A percentile compares a stretch with the other conserved stretches of the same genome.
Conservation (phyloP, 2,329 filamentous ascomycete species). For the Didymella glomerata region DNA sequence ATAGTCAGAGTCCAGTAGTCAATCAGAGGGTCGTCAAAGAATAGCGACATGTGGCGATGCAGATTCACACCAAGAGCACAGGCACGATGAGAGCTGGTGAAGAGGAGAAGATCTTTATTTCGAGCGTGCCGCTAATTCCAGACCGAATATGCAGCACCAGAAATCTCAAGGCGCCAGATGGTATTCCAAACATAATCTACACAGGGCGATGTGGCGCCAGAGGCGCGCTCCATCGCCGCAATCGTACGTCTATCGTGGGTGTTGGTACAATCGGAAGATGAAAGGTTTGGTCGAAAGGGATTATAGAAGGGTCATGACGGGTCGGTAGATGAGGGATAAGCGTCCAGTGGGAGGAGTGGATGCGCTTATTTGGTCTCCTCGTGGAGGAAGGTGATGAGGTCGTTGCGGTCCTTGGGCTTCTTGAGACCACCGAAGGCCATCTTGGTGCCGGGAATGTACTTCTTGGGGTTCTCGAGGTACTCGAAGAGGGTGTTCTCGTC, state of each 20-base stretch:
- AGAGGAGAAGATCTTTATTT: constrained; percentile 50
- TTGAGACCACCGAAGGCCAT: constrained; percentile 99
- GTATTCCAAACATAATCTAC: constrained; percentile 51
- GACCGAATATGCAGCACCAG: constrained; percentile 47
- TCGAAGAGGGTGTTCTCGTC: constrained; percentile 86
- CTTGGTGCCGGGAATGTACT: constrained; percentile 99
- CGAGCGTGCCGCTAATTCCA: constrained; percentile 48
- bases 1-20: not conserved
- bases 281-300: constrained; percentile 35
- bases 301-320: constrained; percentile 41
- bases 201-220: constrained; percentile 37
- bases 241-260: constrained; percentile 53
- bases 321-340: constrained; percentile 31
- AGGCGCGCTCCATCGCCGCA: constrained; percentile 37
- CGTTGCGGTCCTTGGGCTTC: constrained; percentile 99
- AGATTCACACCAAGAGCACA: not conserved
- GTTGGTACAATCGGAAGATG: constrained; percentile 47
- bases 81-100: constrained; percentile 11
- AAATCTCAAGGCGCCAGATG: constrained; percentile 44
- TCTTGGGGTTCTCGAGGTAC: constrained; percentile 99
- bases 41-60: not conserved
- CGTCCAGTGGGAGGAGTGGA: constrained; percentile 30
- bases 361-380: constrained; percentile 72
- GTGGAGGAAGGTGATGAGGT: constrained; percentile 89
- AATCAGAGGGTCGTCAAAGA: no score